Base-by-base conservation (phyloP, 495 filamentous ascomycete genomes). In the Lichina pygmaea region DNA sequence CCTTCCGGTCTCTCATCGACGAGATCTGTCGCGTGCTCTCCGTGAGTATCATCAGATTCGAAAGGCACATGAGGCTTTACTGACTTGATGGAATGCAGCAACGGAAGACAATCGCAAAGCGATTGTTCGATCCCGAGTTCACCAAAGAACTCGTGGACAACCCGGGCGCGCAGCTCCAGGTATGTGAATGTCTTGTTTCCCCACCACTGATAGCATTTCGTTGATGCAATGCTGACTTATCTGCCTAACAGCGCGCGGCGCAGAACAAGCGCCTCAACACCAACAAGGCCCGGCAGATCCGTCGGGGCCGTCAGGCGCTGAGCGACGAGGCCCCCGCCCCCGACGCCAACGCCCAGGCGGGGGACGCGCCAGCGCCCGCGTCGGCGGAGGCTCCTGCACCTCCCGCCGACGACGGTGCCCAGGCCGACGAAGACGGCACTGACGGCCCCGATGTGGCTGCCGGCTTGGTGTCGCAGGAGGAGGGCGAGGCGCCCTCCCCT, bases 91-190 rank as follows among this genome's bases (percentile, higher is more conserved):
- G 9, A 17, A 31, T 24, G 8, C 46, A 49, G 47, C 15, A 15
- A 13, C 33, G 34, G 8, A 49, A 49, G 47, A 47, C 33, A 8
- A 11, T 49, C 15, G 44, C 43, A 13, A 49, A 49, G 24, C 33
- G 47, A 13, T 30, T 49, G 7, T 33, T 49, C 24, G 46, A 47
- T 36, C 13, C 47, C 15, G 17, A 6, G 4, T 46, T 47, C 12
- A 15, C 46, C 11, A 34, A 46, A 16, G 43, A 46, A 11, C 43
- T 49, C 7, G 42, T 49, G 15, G 47, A 49, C 30, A 30, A 49
- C 30, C 47, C 47, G 33, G 31, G 11, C 17, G 33, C 32, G 8
- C 43, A 49, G 11, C 15, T 49, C 7, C 17, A 49, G 33, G 47
- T 49, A 36, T 11, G 31, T 24, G 4, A 24, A 24, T 24, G 24